These are phyloP conservation scores for Suillus paluster DNA, from an alignment of 768 basidiomycete genomes.

Conservation along the genomic window DNA sequence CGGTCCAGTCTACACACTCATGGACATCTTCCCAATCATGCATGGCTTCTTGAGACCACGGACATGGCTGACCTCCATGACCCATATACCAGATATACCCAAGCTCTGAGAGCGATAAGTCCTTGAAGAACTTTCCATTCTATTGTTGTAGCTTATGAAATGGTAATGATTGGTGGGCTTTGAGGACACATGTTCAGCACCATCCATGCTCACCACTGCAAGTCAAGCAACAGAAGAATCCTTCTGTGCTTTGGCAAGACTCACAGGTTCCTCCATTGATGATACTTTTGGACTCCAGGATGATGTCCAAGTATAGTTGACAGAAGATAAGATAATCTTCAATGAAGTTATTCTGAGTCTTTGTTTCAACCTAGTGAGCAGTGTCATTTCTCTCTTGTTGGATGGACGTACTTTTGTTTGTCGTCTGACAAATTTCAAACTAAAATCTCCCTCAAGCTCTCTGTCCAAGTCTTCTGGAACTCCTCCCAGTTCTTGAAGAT, in stretches of 20 bases:
- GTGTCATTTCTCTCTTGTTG: background rate
- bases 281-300: conserved; percentile 1
- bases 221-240: conserved; percentile 2
- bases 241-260: background rate
- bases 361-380: background rate
- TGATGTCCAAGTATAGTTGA: background rate
- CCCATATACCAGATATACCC: too few species aligned
- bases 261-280: background rate
- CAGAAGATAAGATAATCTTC: background rate
- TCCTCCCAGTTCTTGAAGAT: background rate
- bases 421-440: background rate
- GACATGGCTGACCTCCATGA: too few species aligned
- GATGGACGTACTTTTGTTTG: background rate
- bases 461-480: background rate
- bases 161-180: too few species aligned
- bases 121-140: too few species aligned
- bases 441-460: background rate
- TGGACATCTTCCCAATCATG: background rate
- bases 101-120: too few species aligned
- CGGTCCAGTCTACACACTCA: background rate
- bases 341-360: conserved; percentile 14
- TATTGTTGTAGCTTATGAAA: too few species aligned
- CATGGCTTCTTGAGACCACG: too few species aligned
- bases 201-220: conserved; percentile 9
- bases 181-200: conserved; percentile 1